Evolutionary conservation across 257 asterid species (phyloP), one percentile per base, ranked within the genome.

Genomic region (Ajuga chamaepitys): DNA sequence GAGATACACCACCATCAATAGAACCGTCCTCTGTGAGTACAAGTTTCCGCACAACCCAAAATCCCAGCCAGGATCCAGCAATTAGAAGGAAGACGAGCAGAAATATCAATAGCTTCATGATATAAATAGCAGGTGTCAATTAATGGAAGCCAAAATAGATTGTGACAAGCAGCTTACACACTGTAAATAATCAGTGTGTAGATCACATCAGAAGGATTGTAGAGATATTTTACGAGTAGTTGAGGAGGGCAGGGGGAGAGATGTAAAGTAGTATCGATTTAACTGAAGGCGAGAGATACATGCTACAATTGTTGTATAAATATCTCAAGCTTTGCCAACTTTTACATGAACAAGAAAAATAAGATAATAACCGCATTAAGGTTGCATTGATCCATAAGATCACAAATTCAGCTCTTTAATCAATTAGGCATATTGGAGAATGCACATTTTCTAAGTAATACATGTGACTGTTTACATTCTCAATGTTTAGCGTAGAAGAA

Each of bases 61-160:
- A 93, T 44, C 98, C 98, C 81, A 89, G 72, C 93, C 95, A 89
- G 60, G 98, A 91, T 80, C 98, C 98, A 55, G 74, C 61, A 73
- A 93, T 83, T 53, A 70, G 81, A 68, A 87, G 81, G 77, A 89
- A 87, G 65, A 84, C 77, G 70, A 78, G 72, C 81, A 87, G 72
- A 75, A 89, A 79, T 53, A 77, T 69, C 42, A 81, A 81, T 50
- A 93, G 74, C 97, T 93, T 89, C 82, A 77, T 41, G 41, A 72
- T n/a, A 71, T n/a, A 46, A 74, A 30, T 37, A 37, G 56, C 51
- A 63, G 61, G 34, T 44, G 51, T 74, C 64, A 58, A 16, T 62
- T 35, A 45, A 7, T 45, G 77, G 67, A 40, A 52, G 59, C 5
- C 58, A 55, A 21, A 52, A 7, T 46, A 54, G 73, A 41, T 35